These are phyloP conservation scores for Ceriops decandra DNA, from an alignment of 345 rosid species.

Conservation along the genomic window DNA sequence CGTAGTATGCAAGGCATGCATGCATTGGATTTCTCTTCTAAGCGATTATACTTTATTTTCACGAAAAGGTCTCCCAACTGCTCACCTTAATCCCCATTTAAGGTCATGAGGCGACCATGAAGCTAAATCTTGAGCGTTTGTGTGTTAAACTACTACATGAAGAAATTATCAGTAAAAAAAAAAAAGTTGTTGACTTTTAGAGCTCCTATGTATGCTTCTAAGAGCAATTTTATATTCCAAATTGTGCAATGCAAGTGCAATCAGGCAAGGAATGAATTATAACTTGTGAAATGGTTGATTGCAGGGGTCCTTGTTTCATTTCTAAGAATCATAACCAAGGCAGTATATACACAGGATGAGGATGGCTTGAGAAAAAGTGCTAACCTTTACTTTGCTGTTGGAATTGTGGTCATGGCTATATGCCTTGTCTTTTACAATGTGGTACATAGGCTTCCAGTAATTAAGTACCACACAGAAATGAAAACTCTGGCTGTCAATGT, in stretches of 20 bases:
- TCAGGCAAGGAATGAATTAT: background rate
- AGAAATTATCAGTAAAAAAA: too few species aligned
- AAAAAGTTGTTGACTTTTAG: too few species aligned
- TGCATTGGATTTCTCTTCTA: too few species aligned
- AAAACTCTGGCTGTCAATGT: constrained; percentile 53
- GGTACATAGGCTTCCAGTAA: constrained; percentile 71
- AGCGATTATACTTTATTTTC: too few species aligned
- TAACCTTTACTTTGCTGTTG: constrained; percentile 66
- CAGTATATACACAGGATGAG: constrained; percentile 65
- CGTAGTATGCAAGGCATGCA: too few species aligned
- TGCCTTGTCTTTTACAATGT: constrained; percentile 71
- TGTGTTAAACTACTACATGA: too few species aligned
- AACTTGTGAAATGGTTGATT: constrained; percentile 12
- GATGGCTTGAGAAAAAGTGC: constrained; percentile 76
- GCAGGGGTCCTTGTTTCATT: constrained; percentile 93
- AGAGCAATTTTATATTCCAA: background rate
- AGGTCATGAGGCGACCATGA: too few species aligned
- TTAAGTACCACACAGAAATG: constrained; percentile 62
- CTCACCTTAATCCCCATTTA: too few species aligned
- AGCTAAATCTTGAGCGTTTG: too few species aligned
- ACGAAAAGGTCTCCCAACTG: too few species aligned
- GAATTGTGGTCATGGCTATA: constrained; percentile 66
- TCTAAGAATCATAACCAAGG: constrained; percentile 74
- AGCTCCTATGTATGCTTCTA: too few species aligned
- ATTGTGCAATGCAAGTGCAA: background rate